Evolutionary conservation across 106 monocot species (phyloP).

Genomic region (Dioscorea dumetorum): DNA sequence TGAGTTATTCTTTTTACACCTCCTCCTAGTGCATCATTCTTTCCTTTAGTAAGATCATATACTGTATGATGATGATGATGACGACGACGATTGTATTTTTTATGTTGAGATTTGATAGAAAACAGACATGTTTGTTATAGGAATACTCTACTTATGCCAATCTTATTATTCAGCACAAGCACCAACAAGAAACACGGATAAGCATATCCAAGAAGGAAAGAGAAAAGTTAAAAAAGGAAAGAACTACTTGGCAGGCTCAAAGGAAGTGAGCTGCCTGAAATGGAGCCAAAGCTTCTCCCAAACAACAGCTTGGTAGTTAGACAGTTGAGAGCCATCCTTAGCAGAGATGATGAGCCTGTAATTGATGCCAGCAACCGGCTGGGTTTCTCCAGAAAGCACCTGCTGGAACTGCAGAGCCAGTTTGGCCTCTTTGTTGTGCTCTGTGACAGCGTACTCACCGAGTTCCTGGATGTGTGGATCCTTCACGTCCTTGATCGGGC

Average conservation of each 20-base stretch:
- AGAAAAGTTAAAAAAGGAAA: too few relatives aligned
- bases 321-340: background rate
- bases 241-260: slow-evolving; percentile 9
- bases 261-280: slow-evolving; percentile 26
- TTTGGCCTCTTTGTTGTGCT: slow-evolving; percentile 21
- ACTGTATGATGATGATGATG: too few relatives aligned
- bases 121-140: too few relatives aligned
- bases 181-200: too few relatives aligned
- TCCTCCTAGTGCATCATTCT: too few relatives aligned
- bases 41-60: too few relatives aligned
- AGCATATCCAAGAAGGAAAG: too few relatives aligned
- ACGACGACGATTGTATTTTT: too few relatives aligned
- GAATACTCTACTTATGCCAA: too few relatives aligned
- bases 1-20: too few relatives aligned
- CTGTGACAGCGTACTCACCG: slow-evolving; percentile 36
- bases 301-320: slow-evolving; percentile 32
- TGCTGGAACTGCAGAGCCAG: slow-evolving; percentile 16
- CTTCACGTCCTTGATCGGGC: slow-evolving; percentile 26
- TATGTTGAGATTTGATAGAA: too few relatives aligned
- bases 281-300: slow-evolving; percentile 35
- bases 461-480: slow-evolving; percentile 33
- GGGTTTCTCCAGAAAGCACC: slow-evolving; percentile 36
- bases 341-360: slow-evolving; percentile 36
- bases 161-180: too few relatives aligned
- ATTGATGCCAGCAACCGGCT: slow-evolving; percentile 40